Conservation (phyloP, 306 rosid species). For the Quercus mongolica region DNA sequence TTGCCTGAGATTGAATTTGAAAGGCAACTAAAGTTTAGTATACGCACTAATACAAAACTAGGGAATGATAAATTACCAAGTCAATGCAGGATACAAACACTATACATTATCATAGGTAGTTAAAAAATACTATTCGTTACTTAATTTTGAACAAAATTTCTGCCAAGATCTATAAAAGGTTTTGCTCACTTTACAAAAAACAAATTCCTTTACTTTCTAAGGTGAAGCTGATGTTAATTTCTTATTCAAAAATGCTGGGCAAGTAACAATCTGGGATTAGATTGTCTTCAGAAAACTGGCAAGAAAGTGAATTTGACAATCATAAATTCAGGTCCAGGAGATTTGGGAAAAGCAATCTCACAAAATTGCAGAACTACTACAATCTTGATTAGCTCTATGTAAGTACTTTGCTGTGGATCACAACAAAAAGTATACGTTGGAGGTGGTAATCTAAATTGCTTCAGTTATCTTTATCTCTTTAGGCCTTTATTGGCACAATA, state of each 20-base stretch:
- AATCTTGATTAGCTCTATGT: not conserved
- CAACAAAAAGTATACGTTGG: not conserved
- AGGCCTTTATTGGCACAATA: not conserved
- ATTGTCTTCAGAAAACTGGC: not conserved
- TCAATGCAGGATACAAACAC: not conserved
- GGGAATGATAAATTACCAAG: not conserved
- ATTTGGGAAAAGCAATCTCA: not conserved
- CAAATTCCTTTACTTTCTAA: not conserved
- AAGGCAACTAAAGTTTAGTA: slow-evolving; percentile 9
- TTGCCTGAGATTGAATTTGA: slow-evolving; percentile 52
- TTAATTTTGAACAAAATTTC: not conserved
- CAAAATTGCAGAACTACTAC: not conserved
- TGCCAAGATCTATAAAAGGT: no score
- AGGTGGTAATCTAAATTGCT: not conserved
- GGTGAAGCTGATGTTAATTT: not conserved
- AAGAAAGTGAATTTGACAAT: not conserved
- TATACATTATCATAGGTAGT: not conserved
- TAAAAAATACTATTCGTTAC: not conserved
- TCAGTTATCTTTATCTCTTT: not conserved
- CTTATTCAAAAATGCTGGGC: not conserved
- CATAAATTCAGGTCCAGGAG: not conserved
- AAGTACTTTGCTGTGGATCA: not conserved
- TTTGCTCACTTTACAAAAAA: no score
- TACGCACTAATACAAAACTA: not conserved
- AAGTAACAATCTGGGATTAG: not conserved